Evolutionary conservation across 2,329 filamentous ascomycete genomes (phyloP).

Genomic region (Calonectria fujianensis): DNA sequence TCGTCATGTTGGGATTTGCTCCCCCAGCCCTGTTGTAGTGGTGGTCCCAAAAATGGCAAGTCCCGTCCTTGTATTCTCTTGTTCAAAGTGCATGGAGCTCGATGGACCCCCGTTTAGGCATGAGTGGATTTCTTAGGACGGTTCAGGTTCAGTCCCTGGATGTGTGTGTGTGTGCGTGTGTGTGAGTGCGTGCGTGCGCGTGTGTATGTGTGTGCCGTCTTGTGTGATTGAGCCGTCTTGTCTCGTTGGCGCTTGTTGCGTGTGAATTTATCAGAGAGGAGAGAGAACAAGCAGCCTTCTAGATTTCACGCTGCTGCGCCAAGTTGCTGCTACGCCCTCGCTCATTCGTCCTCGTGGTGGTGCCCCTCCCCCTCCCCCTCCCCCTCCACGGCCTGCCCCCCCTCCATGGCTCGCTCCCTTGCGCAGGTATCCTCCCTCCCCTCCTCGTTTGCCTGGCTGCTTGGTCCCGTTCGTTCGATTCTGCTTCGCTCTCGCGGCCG

Average conservation of each 20-base stretch:
- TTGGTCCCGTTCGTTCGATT: conserved; percentile 32
- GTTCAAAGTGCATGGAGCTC: conserved; percentile 36
- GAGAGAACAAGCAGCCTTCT: conserved; percentile 18
- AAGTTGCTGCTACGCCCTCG: not conserved
- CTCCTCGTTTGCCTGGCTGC: not conserved
- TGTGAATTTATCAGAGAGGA: conserved; percentile 11
- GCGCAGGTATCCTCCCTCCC: not conserved
- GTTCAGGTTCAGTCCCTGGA: conserved; percentile 36
- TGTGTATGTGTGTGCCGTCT: not conserved
- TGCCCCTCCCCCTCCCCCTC: conserved; percentile 12
- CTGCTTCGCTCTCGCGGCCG: conserved; percentile 24
- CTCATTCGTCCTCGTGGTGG: conserved; percentile 9
- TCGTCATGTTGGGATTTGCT: conserved; percentile 16
- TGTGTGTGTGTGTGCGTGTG: not conserved
- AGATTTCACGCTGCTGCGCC: conserved; percentile 11
- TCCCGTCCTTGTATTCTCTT: conserved; percentile 14
- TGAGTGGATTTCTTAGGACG: conserved; percentile 23
- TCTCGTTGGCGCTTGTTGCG: conserved; percentile 8
- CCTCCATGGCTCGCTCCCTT: conserved; percentile 14
- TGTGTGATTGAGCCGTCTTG: conserved; percentile 1
- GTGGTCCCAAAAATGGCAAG: conserved; percentile 39
- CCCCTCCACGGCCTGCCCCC: not conserved
- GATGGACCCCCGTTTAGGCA: conserved; percentile 37
- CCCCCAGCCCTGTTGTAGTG: conserved; percentile 18
- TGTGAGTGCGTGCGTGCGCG: not conserved